A percentile compares a stretch with the other conserved stretches of the same genome.
Evolutionary conservation across 805 yeast species (phyloP).

Genomic region (Saccharomycopsis sp.): DNA sequence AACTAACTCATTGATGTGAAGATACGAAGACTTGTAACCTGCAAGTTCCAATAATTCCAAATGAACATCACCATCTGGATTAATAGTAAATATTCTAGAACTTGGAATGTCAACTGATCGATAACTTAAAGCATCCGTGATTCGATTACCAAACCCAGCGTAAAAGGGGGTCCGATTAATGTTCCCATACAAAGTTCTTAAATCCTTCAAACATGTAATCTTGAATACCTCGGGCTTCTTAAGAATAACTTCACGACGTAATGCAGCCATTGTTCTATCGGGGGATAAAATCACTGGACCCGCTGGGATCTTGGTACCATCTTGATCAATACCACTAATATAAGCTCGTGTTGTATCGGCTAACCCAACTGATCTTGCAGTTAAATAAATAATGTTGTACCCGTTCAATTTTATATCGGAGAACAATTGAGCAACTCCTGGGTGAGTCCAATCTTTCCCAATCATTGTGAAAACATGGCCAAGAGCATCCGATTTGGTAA

Average conservation of each 20-base stretch:
- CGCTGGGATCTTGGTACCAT: constrained; percentile 61
- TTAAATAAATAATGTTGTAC: constrained; percentile 85
- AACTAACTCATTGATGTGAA: constrained; percentile 85
- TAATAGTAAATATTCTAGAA: constrained; percentile 90
- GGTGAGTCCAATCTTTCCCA: constrained; percentile 97
- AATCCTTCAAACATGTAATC: constrained; percentile 91
- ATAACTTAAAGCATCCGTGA: constrained; percentile 93
- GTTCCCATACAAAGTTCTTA: constrained; percentile 55
- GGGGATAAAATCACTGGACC: constrained; percentile 97
- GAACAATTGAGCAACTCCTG: constrained; percentile 88
- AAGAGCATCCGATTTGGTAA: constrained; percentile 93
- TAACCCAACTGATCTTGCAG: constrained; percentile 93
- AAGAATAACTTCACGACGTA: constrained; percentile 82
- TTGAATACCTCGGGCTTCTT: constrained; percentile 98
- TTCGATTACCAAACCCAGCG: constrained; percentile 96
- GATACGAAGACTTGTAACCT: constrained; percentile 82
- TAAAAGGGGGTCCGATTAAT: constrained; percentile 66
- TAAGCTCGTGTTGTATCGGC: constrained; percentile 89
- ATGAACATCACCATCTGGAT: constrained; percentile 94
- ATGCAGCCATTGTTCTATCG: constrained; percentile 93
- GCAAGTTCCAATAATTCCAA: constrained; percentile 93
- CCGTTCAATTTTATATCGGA: constrained; percentile 85
- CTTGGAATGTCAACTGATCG: constrained; percentile 91
- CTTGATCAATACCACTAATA: constrained; percentile 69
- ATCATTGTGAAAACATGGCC: constrained; percentile 92